Base-by-base conservation (phyloP, 1,284 basidiomycete species). In the Melanopsichium pennsylvanicum region DNA sequence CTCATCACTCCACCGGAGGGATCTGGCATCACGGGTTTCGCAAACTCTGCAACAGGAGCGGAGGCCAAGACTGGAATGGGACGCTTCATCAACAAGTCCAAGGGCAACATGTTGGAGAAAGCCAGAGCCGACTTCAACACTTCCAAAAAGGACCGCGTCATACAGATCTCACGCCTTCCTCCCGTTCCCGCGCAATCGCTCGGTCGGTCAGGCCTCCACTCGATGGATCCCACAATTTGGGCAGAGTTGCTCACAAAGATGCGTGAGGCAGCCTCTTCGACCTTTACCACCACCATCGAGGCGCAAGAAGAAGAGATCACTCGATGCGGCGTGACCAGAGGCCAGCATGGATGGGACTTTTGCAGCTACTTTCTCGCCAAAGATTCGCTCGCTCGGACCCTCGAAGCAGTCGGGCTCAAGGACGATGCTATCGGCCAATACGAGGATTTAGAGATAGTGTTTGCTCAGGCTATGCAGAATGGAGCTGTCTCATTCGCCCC, bases 341-440 rank as follows among this genome's bases (percentile, higher is more conserved):
- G 48, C 6, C 57, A 64, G 16, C 62, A 60, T 7, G 60, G 64
- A 1, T 77, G 75, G 75, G 69, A 71, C 39, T 72, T 76, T 46
- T 70, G 71, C 55, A 66, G 90, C 0, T 97, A 94, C 84, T 96
- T 97, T 81, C 22, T 47, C 45, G 31, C 50, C 15, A 79, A 97
- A 92, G 96, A 97, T 87, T 93, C 90, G 52, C 85, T 99, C 15
- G 93, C 95, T 1, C 87, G 86, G 57, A 96, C 93, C 0, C 93
- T 93, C 74, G 92, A 96, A 79, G 91, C 90, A 4, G 90, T 97
- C 80, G 89, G 88, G 62, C 85, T 99, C 11, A 86, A 88, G 56
- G 93, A 97, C 75, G 96, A 98, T 75, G 91, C 94, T 0, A 83
- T 96, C 2, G 82, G 88, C 13, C 90, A 92, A 63, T 97, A 97